Percentiles rank a stretch among this genome's conserved stretches.
Evolutionary conservation across 805 yeast genomes (phyloP).

Genomic region (Metschnikowia baotianmanensis): DNA sequence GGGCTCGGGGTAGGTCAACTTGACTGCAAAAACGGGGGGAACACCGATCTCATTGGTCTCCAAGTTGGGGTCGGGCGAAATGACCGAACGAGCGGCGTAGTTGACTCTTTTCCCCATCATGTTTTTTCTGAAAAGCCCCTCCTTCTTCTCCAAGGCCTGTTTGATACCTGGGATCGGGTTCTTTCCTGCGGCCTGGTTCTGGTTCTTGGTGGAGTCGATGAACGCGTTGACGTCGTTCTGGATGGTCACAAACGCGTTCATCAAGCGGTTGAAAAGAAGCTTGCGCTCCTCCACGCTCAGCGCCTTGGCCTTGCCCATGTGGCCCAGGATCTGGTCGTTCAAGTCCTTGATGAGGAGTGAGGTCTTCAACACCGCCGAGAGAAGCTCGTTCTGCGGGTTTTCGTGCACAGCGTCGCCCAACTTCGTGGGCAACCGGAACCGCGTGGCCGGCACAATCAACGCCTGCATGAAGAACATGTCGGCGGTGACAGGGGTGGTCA

Average conservation of each 20-base stretch:
- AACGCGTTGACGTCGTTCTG: conserved; percentile 95
- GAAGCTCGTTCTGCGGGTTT: conserved; percentile 85
- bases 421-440: conserved; percentile 95
- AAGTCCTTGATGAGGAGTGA: conserved; percentile 81
- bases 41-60: conserved; percentile 98
- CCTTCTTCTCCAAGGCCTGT: conserved; percentile 97
- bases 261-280: conserved; percentile 78
- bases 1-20: conserved; percentile 96
- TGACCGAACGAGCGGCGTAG: conserved; percentile 98
- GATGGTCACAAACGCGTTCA: conserved; percentile 92
- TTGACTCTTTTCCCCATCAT: conserved; percentile 99
- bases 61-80: conserved; percentile 97
- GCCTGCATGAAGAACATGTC: conserved; percentile 90
- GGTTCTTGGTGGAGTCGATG: conserved; percentile 88
- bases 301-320: conserved; percentile 45
- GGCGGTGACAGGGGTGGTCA: conserved; percentile 48
- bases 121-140: conserved; percentile 96
- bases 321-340: conserved; percentile 73
- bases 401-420: conserved; percentile 96
- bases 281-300: conserved; percentile 68
- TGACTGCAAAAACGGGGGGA: conserved; percentile 96
- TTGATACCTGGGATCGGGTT: conserved; percentile 92
- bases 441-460: conserved; percentile 91
- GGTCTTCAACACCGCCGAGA: conserved; percentile 77
- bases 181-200: conserved; percentile 63